Conservation (phyloP, 2,329 filamentous ascomycete genomes). For the Apiospora kogelbergensis region DNA sequence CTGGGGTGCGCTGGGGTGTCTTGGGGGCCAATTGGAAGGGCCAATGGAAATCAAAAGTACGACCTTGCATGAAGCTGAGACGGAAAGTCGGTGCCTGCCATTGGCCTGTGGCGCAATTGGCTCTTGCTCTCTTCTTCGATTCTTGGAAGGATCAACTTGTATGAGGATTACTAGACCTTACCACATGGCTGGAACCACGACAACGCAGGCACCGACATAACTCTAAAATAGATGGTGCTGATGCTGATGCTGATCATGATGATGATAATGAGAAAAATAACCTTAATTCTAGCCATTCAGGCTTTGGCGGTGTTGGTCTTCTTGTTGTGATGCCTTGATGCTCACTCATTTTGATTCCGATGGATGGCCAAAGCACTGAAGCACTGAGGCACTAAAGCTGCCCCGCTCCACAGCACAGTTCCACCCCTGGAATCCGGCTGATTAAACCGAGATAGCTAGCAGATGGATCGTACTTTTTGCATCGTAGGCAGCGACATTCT, state of each 20-base stretch:
- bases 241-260: too few species aligned
- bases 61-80: not conserved
- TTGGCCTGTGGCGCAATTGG: not conserved
- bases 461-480: too few species aligned
- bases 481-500: not conserved
- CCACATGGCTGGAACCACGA: not conserved
- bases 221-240: not conserved
- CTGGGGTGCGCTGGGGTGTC: too few species aligned
- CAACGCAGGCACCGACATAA: conserved; percentile 3
- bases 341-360: not conserved
- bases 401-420: not conserved
- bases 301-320: too few species aligned
- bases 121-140: not conserved
- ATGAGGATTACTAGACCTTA: conserved; percentile 2
- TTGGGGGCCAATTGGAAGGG: not conserved
- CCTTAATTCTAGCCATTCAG: not conserved
- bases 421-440: not conserved
- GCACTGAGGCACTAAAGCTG: not conserved
- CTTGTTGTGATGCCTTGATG: too few species aligned
- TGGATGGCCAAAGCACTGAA: not conserved
- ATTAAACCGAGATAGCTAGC: not conserved
- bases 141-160: not conserved
- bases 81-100: not conserved
- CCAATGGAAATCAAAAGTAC: not conserved
- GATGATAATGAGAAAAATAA: not conserved